Base-by-base conservation (phyloP, 1,139 yeast genomes). In the Lodderomyces orthopsilosis region DNA sequence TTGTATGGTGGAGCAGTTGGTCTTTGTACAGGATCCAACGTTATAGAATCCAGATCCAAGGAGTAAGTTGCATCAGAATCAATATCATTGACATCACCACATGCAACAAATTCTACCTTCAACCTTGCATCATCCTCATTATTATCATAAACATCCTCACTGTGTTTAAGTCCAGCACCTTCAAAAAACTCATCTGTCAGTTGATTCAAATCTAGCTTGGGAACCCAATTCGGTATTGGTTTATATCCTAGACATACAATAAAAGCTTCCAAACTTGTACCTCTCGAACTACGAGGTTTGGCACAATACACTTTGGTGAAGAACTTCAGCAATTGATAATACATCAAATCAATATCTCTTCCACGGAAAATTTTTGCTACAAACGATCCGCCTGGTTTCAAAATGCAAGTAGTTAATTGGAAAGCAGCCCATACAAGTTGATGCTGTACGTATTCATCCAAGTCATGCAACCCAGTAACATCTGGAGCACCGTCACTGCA, bases 401-500 rank as follows among this genome's bases (percentile, higher is more conserved):
- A 71, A 21, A 93, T 73, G 56, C 96, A 89, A 1, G 96, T 86
- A 3, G 98, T 91, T 44, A 94, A 69, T 57, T 90, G 96, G 43
- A 93, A 69, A 1, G 98, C 98, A 33, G 96, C 83, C 51, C 90
- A 70, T 41, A 94, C 86, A 48, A 93, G 72, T 60, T 93, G 98
- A 1, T 96, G 97, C 65, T 93, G 98, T 44, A 93, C 87, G 59
- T 91, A 93, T 62, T 93, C 98, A 63, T 93, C 98, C 49, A 93
- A 70, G 63, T 94, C 98, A 60, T 94, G 98, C 43, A 93, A 65
- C 1, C 98, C 98, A 0, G 98, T 94, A 21, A 93, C 98, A 65
- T 93, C 98, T 1, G 98, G 98, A 0, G 98, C 98, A 42, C 98
- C 98, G 63, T 93, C 98, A 51, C 95, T 85, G 55, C 96, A 88